Evolutionary conservation across 2,329 filamentous ascomycete genomes (phyloP), one percentile per base, ranked within the genome.

Genomic region (Colletotrichum sp.): DNA sequence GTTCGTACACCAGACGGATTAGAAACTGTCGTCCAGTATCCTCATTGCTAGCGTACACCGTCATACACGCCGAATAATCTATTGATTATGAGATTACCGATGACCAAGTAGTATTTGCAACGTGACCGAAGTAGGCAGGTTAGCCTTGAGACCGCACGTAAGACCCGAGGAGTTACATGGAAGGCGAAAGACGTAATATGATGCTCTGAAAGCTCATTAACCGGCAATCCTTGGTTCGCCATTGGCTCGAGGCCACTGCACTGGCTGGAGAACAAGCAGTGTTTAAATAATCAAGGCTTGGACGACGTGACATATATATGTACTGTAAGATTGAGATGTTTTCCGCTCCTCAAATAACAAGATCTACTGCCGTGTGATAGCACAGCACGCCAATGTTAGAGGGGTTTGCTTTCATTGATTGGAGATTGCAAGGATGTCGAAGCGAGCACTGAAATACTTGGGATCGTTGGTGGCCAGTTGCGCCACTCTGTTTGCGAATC

Each of bases 41-140:
- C 9, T 47, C 18, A 12, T n/a, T 9, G 18, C 7, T 9, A 47
- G 38, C 38, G 9, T 12, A n/a, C 3, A 27, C 24, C 24, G 24
- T 27, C 24, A 27, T 2, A 27, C 1, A 43, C 0, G 18, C 1
- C 18, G 38, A 47, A 47, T 47, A 2, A 0, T 47, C 38, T n/a
- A 12, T 3, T 0, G 18, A n/a, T 47, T 9, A 47, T 47, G 1
- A 47, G 0, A 47, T 2, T n/a, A n/a, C 38, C 6, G 18, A n/a
- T 18, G 18, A 9, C 38, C 0, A n/a, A 47, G 38, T 2, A 0
- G 12, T 47, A 9, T 3, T n/a, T 0, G 6, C 0, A 47, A 12
- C 18, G 18, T n/a, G 18, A 18, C 18, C 18, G 18, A 12, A 47
- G 6, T 47, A 1, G 38, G 18, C 2, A n/a, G 38, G 38, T n/a